Evolutionary conservation across 2,329 filamentous ascomycete species (phyloP).

Genomic region (Colletotrichum nymphaeae): DNA sequence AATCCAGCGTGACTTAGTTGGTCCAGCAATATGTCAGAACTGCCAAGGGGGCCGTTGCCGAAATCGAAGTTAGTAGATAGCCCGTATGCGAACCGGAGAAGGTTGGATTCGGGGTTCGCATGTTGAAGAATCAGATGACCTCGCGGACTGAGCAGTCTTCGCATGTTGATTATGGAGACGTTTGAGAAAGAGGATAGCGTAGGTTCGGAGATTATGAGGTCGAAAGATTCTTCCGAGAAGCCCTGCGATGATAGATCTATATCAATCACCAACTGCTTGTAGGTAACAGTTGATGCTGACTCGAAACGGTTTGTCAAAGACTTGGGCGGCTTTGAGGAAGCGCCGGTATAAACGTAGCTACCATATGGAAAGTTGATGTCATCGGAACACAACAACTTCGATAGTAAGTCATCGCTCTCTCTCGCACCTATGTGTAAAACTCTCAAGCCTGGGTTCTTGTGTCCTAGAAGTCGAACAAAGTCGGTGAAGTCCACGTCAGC

Average conservation of each 20-base stretch:
- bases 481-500: constrained; percentile 5
- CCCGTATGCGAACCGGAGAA: background rate
- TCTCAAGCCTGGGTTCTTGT: constrained; percentile 39
- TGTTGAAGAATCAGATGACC: constrained; percentile 4
- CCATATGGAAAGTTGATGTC: background rate
- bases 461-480: constrained; percentile 33
- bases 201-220: constrained; percentile 35
- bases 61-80: background rate
- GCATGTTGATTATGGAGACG: background rate
- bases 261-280: constrained; percentile 42
- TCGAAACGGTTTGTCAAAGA: background rate
- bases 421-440: constrained; percentile 9
- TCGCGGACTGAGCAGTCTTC: constrained; percentile 17
- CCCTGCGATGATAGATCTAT: constrained; percentile 40
- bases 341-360: constrained; percentile 44
- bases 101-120: constrained; percentile 10
- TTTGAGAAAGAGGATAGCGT: background rate
- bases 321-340: constrained; percentile 36
- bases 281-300: background rate
- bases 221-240: constrained; percentile 41
- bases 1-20: constrained; percentile 11
- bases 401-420: background rate
- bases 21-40: background rate
- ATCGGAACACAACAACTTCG: background rate
- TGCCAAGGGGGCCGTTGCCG: background rate